Evolutionary conservation across 441 rosid genomes (phyloP), one percentile per base, ranked within the genome.

Genomic region (Iberis amara): DNA sequence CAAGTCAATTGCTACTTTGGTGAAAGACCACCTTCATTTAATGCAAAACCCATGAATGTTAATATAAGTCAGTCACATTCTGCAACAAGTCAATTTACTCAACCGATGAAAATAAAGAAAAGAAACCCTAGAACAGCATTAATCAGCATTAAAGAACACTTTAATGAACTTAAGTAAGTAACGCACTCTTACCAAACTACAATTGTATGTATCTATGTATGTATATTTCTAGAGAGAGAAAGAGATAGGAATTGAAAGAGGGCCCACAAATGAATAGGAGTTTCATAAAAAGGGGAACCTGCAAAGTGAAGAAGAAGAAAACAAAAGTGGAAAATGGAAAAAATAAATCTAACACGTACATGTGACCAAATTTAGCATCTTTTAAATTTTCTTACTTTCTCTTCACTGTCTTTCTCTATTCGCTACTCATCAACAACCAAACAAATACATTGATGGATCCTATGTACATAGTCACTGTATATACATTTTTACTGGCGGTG

Each of bases 231-330:
- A 54, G 57, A 60, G 61, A 48, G 61, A 60, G 47, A 60, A 46
- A 59, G 50, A 60, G 47, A 42, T 28, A 31, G 59, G 45, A 66
- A 18, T 18, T 18, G 21, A 18, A 18, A 18, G 12, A 10, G 57
- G 71, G 62, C 42, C 71, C 66, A 48, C 58, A 48, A 32, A 39
- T 33, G 40, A 40, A 46, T 61, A 66, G 15, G 66, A 60, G 71
- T 66, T 66, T 66, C 71, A 57, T 60, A 53, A 61, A 66, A 66
- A 60, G 66, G 58, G 62, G 62, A 66, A 60, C 58, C 71, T 66
- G 71, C 71, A 66, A 55, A 61, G 47, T 48, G 49, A 66, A 60
- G 71, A 60, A 55, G 71, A 66, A 66, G 71, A 66, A 60, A 48
- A 66, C 71, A 66, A 66, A 66, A 66, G 24, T 54, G 31, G 71